Evolutionary conservation across 208 protist genomes (phyloP).

Genomic region (Jaenimonas drosophilae): DNA sequence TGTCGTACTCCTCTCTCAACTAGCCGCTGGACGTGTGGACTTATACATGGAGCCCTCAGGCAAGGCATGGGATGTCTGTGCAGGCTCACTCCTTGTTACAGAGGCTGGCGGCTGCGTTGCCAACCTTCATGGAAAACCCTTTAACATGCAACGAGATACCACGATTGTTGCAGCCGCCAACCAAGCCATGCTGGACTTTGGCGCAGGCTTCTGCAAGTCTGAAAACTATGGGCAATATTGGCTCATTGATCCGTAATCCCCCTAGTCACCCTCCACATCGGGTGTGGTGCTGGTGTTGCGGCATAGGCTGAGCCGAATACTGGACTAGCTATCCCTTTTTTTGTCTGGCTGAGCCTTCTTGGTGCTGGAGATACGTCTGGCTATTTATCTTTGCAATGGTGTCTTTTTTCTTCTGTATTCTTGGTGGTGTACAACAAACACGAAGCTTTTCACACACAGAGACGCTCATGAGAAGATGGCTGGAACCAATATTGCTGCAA

Average conservation of each 20-base stretch:
- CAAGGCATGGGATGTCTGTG: conserved; percentile 53
- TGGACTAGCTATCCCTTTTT: no score
- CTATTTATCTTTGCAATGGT: no score
- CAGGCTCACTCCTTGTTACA: conserved; percentile 45
- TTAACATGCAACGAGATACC: conserved; percentile 35
- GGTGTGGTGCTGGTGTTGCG: no score
- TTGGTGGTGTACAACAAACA: no score
- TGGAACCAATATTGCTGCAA: no score
- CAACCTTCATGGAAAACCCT: conserved; percentile 9
- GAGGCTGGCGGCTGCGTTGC: conserved; percentile 29
- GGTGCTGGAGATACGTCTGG: no score
- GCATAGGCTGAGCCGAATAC: no score
- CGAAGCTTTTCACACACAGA: no score
- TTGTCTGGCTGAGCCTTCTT: no score
- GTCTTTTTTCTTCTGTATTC: no score
- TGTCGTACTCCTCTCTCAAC: conserved; percentile 28
- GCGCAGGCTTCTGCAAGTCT: conserved; percentile 13
- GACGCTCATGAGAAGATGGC: no score
- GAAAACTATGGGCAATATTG: conserved; percentile 32
- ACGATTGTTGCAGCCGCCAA: conserved; percentile 45
- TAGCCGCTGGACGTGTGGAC: conserved; percentile 53
- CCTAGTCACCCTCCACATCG: neutral
- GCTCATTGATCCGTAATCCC: conserved; percentile 5
- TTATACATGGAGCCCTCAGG: conserved; percentile 44
- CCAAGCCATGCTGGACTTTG: conserved; percentile 13